Conservation (phyloP, 164 flowering plant species). For the Malania oleifera region DNA sequence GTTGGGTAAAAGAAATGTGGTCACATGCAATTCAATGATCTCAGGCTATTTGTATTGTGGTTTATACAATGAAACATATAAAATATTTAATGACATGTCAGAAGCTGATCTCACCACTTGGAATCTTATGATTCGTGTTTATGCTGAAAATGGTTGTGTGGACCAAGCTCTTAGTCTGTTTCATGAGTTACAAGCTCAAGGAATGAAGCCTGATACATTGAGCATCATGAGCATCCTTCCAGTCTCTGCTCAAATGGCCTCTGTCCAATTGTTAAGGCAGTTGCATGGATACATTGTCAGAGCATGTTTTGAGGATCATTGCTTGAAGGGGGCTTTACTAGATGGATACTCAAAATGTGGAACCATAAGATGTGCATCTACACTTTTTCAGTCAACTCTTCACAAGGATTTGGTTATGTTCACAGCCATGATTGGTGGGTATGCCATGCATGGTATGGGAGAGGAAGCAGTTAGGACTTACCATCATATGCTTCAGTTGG, state of each 20-base stretch:
- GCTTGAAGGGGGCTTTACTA: conserved; percentile 50
- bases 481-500: conserved; percentile 45
- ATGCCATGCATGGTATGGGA: conserved; percentile 83
- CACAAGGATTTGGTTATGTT: conserved; percentile 67
- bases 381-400: conserved; percentile 40
- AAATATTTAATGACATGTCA: conserved; percentile 38
- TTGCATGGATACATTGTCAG: conserved; percentile 64
- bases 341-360: conserved; percentile 80
- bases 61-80: conserved; percentile 34
- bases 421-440: conserved; percentile 79
- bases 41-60: conserved; percentile 42
- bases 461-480: conserved; percentile 55
- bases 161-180: conserved; percentile 47
- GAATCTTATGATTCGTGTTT: conserved; percentile 70
- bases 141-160: conserved; percentile 47
- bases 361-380: conserved; percentile 41
- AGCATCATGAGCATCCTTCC: conserved; percentile 73
- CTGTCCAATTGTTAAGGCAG: conserved; percentile 49
- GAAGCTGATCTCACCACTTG: conserved; percentile 61
- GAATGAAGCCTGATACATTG: conserved; percentile 59
- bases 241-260: conserved; percentile 54
- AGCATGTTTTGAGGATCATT: conserved; percentile 44
- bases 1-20: conserved; percentile 37
- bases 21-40: conserved; percentile 54
- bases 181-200: conserved; percentile 45